phyloP scores from a whole-genome alignment of 345 rosid species.

The Arabidopsis arenosa region DNA sequence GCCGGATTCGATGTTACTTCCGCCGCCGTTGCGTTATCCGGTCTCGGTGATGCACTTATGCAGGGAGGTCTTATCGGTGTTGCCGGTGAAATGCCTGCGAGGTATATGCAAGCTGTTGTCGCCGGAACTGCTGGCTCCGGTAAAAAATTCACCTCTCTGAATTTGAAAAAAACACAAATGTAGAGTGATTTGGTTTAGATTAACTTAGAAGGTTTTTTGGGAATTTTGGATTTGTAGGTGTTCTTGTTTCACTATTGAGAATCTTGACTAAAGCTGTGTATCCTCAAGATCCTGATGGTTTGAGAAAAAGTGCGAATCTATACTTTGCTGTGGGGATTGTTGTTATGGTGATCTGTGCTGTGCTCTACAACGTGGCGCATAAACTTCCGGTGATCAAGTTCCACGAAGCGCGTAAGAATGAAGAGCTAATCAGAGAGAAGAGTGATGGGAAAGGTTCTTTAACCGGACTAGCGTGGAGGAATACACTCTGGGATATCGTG shows the following conservation, averaged over 20 bases:
- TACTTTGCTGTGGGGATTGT: constrained; percentile 77
- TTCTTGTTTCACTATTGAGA: constrained; percentile 82
- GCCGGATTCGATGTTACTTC: constrained; percentile 73
- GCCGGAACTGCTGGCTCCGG: constrained; percentile 99
- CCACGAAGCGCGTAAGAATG: constrained; percentile 63
- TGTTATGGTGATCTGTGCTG: constrained; percentile 73
- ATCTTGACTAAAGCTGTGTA: constrained; percentile 81
- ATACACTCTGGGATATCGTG: constrained; percentile 63
- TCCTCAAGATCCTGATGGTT: constrained; percentile 70
- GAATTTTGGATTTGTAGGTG: constrained; percentile 54
- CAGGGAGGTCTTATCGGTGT: constrained; percentile 90
- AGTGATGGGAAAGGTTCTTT: constrained; percentile 55
- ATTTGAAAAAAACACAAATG: not conserved
- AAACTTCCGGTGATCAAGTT: constrained; percentile 81
- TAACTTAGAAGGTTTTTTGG: constrained; percentile 8
- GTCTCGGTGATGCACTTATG: constrained; percentile 83
- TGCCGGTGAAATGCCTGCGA: constrained; percentile 91
- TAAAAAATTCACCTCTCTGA: constrained; percentile 33
- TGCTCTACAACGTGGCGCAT: constrained; percentile 72
- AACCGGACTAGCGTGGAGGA: constrained; percentile 67
- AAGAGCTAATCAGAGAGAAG: constrained; percentile 64
- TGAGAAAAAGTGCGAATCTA: constrained; percentile 80
- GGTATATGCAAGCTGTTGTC: constrained; percentile 92
- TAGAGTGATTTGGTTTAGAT: not conserved
- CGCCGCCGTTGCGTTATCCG: constrained; percentile 60